Evolutionary conservation across 1,284 basidiomycete genomes (phyloP).

Genomic region (Serendipita sp.): DNA sequence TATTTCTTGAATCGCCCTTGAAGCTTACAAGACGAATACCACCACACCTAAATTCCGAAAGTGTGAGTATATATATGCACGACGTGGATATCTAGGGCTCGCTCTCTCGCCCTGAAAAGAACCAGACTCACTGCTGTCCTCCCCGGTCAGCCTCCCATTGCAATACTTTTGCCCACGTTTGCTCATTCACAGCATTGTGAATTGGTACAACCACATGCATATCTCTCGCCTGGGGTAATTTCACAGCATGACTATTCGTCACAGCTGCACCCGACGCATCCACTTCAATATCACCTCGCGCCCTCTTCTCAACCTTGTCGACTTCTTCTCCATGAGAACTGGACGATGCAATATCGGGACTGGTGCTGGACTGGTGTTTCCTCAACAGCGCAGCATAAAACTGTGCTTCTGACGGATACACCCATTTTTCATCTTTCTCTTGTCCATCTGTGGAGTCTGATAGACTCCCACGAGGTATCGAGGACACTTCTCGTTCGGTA

Average conservation of each 20-base stretch:
- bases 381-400: constrained; percentile 93
- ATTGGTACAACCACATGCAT: constrained; percentile 97
- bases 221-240: constrained; percentile 53
- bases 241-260: neutral
- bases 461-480: constrained; percentile 58
- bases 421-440: constrained; percentile 48
- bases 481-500: constrained; percentile 66
- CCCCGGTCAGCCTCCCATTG: constrained; percentile 79
- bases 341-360: constrained; percentile 15
- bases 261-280: neutral
- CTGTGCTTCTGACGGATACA: constrained; percentile 95
- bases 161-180: constrained; percentile 82
- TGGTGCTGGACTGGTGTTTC: constrained; percentile 60
- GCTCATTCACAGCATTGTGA: constrained; percentile 98
- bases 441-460: constrained; percentile 27
- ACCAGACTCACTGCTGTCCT: constrained; percentile 37
- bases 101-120: neutral
- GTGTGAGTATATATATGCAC: neutral
- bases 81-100: neutral
- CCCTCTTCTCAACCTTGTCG: neutral
- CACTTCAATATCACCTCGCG: neutral
- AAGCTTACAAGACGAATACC: constrained; percentile 77
- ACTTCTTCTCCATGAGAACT: neutral
- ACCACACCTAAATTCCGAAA: constrained; percentile 33
- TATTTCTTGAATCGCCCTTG: constrained; percentile 61